phyloP scores from a whole-genome alignment of 1,284 basidiomycete species.

The Austroboletus niveus region DNA sequence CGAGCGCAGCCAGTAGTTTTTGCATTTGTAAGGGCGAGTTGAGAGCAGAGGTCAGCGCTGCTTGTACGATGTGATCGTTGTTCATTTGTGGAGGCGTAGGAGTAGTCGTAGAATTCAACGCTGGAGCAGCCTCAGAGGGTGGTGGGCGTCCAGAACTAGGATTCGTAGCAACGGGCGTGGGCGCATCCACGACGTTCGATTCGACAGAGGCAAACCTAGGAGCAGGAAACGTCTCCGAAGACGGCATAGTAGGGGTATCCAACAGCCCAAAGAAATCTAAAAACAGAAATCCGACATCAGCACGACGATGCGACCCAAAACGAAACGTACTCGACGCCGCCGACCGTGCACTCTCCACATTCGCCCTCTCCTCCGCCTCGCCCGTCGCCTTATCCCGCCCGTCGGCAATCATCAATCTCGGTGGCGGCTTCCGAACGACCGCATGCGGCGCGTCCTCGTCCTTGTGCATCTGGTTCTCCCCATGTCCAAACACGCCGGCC shows the following conservation, averaged over 20 bases:
- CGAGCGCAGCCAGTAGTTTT: slow-evolving; percentile 61
- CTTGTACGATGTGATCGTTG: slow-evolving; percentile 54
- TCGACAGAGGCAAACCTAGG: slow-evolving; percentile 26
- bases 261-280: slow-evolving; percentile 32
- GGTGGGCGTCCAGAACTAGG: slow-evolving; percentile 1
- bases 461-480: slow-evolving; percentile 41
- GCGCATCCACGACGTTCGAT: slow-evolving; percentile 21
- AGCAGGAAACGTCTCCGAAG: slow-evolving; percentile 29
- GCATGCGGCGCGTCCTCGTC: slow-evolving; percentile 44
- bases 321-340: slow-evolving; percentile 18
- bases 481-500: slow-evolving; percentile 85
- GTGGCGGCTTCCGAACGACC: slow-evolving; percentile 50
- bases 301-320: neutral
- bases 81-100: slow-evolving; percentile 13
- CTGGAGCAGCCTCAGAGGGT: too few relatives aligned
- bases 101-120: slow-evolving; percentile 6
- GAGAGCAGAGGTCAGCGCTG: slow-evolving; percentile 57
- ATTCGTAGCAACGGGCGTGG: slow-evolving; percentile 14
- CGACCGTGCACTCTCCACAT: slow-evolving; percentile 27
- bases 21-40: slow-evolving; percentile 69
- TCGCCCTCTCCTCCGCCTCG: slow-evolving; percentile 35
- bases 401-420: slow-evolving; percentile 66
- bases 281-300: slow-evolving; percentile 3
- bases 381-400: slow-evolving; percentile 39
- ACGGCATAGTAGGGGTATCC: slow-evolving; percentile 30